A percentile compares a stretch with the other conserved stretches of the same genome.
phyloP scores from a whole-genome alignment of 805 yeast species.

The Cyberlindnera maritima region DNA sequence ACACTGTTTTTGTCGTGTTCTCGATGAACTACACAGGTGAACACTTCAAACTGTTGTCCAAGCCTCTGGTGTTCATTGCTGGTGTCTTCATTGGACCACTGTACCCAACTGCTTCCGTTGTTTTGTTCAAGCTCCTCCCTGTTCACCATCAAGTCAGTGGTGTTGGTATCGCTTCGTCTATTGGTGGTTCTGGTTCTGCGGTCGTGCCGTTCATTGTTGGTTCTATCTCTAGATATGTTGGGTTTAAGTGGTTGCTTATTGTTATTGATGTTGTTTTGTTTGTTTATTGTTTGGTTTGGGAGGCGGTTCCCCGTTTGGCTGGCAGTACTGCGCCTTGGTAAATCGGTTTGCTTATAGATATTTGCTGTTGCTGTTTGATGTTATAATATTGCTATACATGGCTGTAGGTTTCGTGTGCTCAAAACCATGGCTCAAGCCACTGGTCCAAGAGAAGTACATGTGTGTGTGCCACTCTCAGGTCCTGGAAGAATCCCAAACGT shows the following conservation, averaged over 20 bases:
- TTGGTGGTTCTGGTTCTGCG: conserved; percentile 35
- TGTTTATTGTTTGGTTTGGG: conserved; percentile 13
- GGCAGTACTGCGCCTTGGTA: background rate
- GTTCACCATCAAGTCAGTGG: conserved; percentile 57
- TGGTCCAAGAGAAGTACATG: too few relatives aligned
- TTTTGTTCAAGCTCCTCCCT: conserved; percentile 63
- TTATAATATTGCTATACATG: too few relatives aligned
- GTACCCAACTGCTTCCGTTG: conserved; percentile 69
- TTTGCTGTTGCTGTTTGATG: too few relatives aligned
- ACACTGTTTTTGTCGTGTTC: conserved; percentile 18
- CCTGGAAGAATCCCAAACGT: too few relatives aligned
- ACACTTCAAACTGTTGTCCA: conserved; percentile 3
- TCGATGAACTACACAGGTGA: conserved; percentile 12
- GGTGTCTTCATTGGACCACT: conserved; percentile 69
- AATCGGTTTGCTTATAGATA: too few relatives aligned
- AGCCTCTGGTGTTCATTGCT: conserved; percentile 33
- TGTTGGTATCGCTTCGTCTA: conserved; percentile 61
- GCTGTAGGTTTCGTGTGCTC: too few relatives aligned
- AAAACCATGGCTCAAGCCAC: too few relatives aligned
- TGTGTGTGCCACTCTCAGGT: too few relatives aligned
- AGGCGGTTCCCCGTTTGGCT: conserved; percentile 3
- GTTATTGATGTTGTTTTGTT: conserved; percentile 8
- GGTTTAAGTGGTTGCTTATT: conserved; percentile 12
- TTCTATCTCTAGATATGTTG: conserved; percentile 17
- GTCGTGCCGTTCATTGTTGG: conserved; percentile 45